These are phyloP conservation scores for Yamadazyma kanchanaburiensis DNA, from an alignment of 1,139 yeast genomes.

Conservation along the genomic window DNA sequence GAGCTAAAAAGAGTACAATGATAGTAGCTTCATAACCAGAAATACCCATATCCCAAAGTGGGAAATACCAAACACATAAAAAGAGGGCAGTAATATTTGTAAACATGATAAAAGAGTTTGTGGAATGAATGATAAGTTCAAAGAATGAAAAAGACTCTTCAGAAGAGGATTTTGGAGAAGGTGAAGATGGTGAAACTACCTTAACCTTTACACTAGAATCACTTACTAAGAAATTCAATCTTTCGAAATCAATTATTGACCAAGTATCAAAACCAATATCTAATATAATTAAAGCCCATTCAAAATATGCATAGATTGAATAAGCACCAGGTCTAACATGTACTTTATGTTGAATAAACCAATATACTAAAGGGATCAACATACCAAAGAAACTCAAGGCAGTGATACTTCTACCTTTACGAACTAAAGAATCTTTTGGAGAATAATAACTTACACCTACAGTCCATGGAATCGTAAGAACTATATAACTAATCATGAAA, in stretches of 20 bases:
- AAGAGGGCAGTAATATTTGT: slow-evolving; percentile 76
- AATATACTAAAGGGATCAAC: slow-evolving; percentile 77
- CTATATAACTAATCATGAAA: slow-evolving; percentile 87
- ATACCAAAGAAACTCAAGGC: slow-evolving; percentile 64
- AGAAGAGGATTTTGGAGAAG: not conserved
- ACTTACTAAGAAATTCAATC: slow-evolving; percentile 41
- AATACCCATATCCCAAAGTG: slow-evolving; percentile 96
- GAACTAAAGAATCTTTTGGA: slow-evolving; percentile 42
- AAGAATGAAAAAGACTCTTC: slow-evolving; percentile 30
- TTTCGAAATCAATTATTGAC: slow-evolving; percentile 65
- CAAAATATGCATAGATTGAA: slow-evolving; percentile 89
- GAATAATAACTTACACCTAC: slow-evolving; percentile 57
- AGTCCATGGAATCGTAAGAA: slow-evolving; percentile 92
- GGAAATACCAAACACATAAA: slow-evolving; percentile 93
- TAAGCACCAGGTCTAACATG: slow-evolving; percentile 90
- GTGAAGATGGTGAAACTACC: not conserved
- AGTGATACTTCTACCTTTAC: slow-evolving; percentile 51
- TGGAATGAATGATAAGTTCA: slow-evolving; percentile 43
- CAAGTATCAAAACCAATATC: slow-evolving; percentile 86
- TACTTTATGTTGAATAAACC: slow-evolving; percentile 91
- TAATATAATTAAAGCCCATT: slow-evolving; percentile 82
- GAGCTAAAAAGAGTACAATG: slow-evolving; percentile 50
- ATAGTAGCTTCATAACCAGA: slow-evolving; percentile 87
- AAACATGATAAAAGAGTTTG: slow-evolving; percentile 79
- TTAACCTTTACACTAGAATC: slow-evolving; percentile 2